Percentiles rank a stretch among this genome's conserved stretches.
phyloP scores from a whole-genome alignment of 2,329 filamentous ascomycete genomes.

The Aspergillus bombycis region DNA sequence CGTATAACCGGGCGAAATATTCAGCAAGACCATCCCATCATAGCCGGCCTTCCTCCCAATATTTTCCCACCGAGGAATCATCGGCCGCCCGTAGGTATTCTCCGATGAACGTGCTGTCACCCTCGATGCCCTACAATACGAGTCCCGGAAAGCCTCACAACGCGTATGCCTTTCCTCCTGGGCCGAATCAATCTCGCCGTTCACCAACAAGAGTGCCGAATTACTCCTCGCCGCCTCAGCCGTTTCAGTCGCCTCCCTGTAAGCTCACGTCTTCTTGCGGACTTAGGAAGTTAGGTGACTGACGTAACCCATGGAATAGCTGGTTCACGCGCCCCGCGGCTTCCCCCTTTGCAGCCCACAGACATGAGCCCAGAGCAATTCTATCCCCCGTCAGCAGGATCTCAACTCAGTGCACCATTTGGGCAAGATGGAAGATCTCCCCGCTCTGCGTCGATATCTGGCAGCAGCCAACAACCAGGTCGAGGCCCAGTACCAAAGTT shows the following conservation, averaged over 20 bases:
- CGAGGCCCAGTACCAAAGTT: constrained; percentile 84
- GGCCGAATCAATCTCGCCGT: constrained; percentile 62
- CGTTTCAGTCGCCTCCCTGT: constrained; percentile 63
- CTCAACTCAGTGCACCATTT: constrained; percentile 71
- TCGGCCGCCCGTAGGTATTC: constrained; percentile 90
- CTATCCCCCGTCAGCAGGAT: constrained; percentile 71
- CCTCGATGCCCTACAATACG: constrained; percentile 74
- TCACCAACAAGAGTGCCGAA: constrained; percentile 73
- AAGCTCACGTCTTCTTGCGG: constrained; percentile 31
- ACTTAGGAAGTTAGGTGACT: neutral
- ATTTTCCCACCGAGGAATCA: constrained; percentile 73
- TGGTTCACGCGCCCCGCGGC: constrained; percentile 61
- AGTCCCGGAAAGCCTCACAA: constrained; percentile 60
- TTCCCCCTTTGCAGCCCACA: constrained; percentile 72
- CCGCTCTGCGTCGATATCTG: constrained; percentile 47
- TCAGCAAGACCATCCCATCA: constrained; percentile 76
- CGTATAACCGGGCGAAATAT: constrained; percentile 85
- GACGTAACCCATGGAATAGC: constrained; percentile 37
- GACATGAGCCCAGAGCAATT: constrained; percentile 70
- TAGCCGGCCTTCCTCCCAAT: constrained; percentile 71
- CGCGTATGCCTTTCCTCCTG: constrained; percentile 58
- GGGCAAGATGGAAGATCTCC: constrained; percentile 57
- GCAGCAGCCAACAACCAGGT: constrained; percentile 51
- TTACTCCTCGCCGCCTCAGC: constrained; percentile 60
- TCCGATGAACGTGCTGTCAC: constrained; percentile 88